Conservation (phyloP, 176 grass and related monocot genomes). For the Musa itinerans region DNA sequence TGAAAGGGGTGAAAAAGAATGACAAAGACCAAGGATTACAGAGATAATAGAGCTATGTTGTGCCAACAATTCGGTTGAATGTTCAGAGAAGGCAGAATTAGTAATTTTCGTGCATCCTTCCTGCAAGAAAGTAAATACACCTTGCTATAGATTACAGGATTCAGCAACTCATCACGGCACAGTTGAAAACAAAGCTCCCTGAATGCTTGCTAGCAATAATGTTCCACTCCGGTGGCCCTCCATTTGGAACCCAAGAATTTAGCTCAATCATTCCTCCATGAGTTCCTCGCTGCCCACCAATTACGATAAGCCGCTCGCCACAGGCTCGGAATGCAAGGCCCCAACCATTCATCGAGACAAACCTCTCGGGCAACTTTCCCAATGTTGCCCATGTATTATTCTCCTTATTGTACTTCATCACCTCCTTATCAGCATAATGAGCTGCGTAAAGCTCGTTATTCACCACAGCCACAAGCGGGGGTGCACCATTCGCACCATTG, state of each 20-base stretch:
- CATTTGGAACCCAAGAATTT: constrained; percentile 72
- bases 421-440: constrained; percentile 65
- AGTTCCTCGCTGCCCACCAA: constrained; percentile 56
- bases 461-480: constrained; percentile 88
- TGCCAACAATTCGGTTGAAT: constrained; percentile 33
- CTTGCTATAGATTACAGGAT: constrained; percentile 39
- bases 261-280: constrained; percentile 81
- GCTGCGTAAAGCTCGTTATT: constrained; percentile 87
- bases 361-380: constrained; percentile 72
- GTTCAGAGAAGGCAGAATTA: constrained; percentile 22
- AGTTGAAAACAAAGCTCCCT: constrained; percentile 90
- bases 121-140: constrained; percentile 24
- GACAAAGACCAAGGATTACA: constrained; percentile 48
- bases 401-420: constrained; percentile 81
- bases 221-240: constrained; percentile 51
- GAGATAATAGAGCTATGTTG: constrained; percentile 29
- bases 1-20: constrained; percentile 51
- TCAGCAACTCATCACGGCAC: constrained; percentile 96
- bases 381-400: constrained; percentile 76
- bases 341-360: constrained; percentile 94
- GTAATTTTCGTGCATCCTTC: constrained; percentile 10
- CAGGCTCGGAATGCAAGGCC: constrained; percentile 90
- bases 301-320: constrained; percentile 79
- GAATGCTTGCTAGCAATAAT: constrained; percentile 67
- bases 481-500: constrained; percentile 66